phyloP scores from a whole-genome alignment of 2,329 filamentous ascomycete genomes.

The Penicillium sp. region DNA sequence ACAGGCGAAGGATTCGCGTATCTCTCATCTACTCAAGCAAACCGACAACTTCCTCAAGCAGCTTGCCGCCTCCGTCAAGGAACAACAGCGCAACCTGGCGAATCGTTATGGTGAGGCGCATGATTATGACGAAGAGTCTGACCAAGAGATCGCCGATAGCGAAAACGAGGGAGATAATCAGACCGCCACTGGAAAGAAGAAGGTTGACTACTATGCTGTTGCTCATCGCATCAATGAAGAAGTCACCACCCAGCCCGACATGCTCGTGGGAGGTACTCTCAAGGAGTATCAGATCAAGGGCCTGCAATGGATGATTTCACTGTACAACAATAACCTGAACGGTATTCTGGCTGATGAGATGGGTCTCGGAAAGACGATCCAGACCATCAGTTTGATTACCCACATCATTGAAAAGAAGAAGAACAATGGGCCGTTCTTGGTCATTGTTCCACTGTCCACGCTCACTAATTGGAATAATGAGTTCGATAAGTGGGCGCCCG shows the following conservation, averaged over 20 bases:
- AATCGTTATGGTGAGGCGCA: slow-evolving; percentile 71
- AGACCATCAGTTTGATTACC: slow-evolving; percentile 95
- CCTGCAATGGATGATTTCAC: slow-evolving; percentile 98
- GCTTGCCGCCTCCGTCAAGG: slow-evolving; percentile 89
- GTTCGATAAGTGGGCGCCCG: slow-evolving; percentile 98
- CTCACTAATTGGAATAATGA: slow-evolving; percentile 98
- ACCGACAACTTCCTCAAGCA: slow-evolving; percentile 97
- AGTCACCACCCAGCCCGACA: slow-evolving; percentile 75
- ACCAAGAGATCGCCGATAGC: slow-evolving; percentile 65
- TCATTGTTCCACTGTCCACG: slow-evolving; percentile 95
- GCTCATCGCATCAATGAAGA: slow-evolving; percentile 95
- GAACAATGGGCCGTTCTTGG: slow-evolving; percentile 86
- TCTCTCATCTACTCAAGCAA: slow-evolving; percentile 92
- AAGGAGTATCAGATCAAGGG: slow-evolving; percentile 99
- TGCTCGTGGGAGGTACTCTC: slow-evolving; percentile 84
- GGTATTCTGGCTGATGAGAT: slow-evolving; percentile 98
- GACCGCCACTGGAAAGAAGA: slow-evolving; percentile 54
- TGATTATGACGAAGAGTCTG: slow-evolving; percentile 56
- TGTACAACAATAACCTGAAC: slow-evolving; percentile 99
- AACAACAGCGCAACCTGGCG: slow-evolving; percentile 80
- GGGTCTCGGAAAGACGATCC: slow-evolving; percentile 99
- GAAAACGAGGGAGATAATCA: slow-evolving; percentile 65
- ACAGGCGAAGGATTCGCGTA: slow-evolving; percentile 98
- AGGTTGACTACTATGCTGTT: slow-evolving; percentile 98
- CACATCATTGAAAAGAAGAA: slow-evolving; percentile 96